Base-by-base conservation (phyloP, 495 filamentous ascomycete species). In the Trichoderma asperelloides region DNA sequence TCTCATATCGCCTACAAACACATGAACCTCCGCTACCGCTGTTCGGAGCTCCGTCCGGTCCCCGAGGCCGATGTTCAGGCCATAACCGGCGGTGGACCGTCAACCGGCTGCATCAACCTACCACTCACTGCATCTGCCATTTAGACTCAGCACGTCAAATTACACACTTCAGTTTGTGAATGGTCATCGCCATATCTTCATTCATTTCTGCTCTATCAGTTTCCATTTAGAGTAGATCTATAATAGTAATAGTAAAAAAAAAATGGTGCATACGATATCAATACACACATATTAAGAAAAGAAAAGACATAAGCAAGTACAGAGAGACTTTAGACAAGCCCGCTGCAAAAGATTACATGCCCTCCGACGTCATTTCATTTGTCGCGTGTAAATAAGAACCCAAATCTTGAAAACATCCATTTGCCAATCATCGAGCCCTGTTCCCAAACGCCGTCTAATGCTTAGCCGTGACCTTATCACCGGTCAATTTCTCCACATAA, bases 401-500 rank as follows among this genome's bases (percentile, higher is more conserved):
- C 55, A 60, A 60, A 28, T 60, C 25, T 60, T 60, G 55, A 60
- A 45, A 55, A 60, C 55, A 13, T 27, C 13, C 21, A 28, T 60
- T 37, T 27, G 2, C 55, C 23, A 60, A 60, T 60, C 55, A 60
- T 60, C 49, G 55, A 60, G 55, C 55, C 55, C 55, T 60, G 23
- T 13, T 47, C 55, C 55, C 55, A 60, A 60, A 51, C 77, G 73
- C 71, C 74, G 72, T 73, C 81, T 92, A 97, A 87, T 97, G 94
- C 89, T 98, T 98, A 67, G 93, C 95, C 70, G 93, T 97, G 77
- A 97, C 94, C 71, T 82, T 79, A 8, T 97, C 94, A 71, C 95
- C 95, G 41, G 95, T 98, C 77, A 97, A 80, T 82, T 96, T 96
- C 83, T 97, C 95, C 71, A 98, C 93, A 79, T 92, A 91, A 71